Percentiles rank a stretch among this genome's conserved stretches.
These are phyloP conservation scores for Sarcodon sp. DNA, from an alignment of 768 basidiomycete genomes.

Conservation along the genomic window DNA sequence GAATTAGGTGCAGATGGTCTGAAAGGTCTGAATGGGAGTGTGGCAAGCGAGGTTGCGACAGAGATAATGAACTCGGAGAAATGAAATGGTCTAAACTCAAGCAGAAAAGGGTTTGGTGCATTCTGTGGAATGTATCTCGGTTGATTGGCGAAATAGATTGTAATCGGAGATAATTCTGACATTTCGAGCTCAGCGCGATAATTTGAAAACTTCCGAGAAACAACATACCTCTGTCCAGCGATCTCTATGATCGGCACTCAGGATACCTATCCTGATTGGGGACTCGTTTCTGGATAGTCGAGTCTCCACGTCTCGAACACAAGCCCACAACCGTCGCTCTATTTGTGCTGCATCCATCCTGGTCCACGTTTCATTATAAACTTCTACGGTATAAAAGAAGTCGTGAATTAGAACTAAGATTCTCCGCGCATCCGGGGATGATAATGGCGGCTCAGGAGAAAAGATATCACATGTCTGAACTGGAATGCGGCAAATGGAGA, in stretches of 20 bases:
- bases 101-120: conserved; percentile 67
- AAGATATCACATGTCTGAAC: conserved; percentile 50
- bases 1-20: conserved; percentile 64
- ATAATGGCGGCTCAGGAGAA: conserved; percentile 30
- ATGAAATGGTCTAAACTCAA: conserved; percentile 70
- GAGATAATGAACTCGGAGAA: conserved; percentile 4
- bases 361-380: conserved; percentile 30
- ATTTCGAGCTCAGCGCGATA: neutral
- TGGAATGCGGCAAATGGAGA: conserved; percentile 72
- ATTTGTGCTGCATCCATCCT: conserved; percentile 24
- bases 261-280: conserved; percentile 49
- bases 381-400: conserved; percentile 69
- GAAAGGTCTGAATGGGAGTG: conserved; percentile 30
- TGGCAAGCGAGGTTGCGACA: conserved; percentile 7
- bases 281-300: conserved; percentile 39
- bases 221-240: conserved; percentile 60
- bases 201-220: neutral
- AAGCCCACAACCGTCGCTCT: conserved; percentile 29
- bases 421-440: conserved; percentile 37
- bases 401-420: conserved; percentile 63
- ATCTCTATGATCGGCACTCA: conserved; percentile 76
- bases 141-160: conserved; percentile 58
- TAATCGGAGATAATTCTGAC: conserved; percentile 61
- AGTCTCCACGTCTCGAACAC: conserved; percentile 43
- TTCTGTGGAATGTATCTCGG: conserved; percentile 37